Percentiles rank a stretch among this genome's conserved stretches.
Conservation (phyloP, 345 rosid species). For the Durio zibethinus region DNA sequence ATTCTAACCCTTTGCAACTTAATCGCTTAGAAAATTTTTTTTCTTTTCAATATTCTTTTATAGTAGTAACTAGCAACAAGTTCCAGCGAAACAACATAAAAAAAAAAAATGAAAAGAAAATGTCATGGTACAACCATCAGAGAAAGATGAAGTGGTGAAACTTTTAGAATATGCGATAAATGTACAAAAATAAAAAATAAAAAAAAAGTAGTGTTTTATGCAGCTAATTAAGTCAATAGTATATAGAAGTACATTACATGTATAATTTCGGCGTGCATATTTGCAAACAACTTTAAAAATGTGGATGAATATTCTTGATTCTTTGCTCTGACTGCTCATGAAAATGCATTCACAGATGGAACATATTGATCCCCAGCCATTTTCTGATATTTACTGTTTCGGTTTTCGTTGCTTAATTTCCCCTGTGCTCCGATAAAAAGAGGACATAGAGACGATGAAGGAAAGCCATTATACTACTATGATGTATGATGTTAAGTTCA, state of each 20-base stretch:
- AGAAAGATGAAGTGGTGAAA: not conserved
- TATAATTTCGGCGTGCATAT: too few species aligned
- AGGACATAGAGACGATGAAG: too few species aligned
- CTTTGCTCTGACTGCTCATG: not conserved
- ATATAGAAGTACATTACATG: too few species aligned
- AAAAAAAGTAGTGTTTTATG: too few species aligned
- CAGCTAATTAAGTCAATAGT: too few species aligned
- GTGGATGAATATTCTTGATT: too few species aligned
- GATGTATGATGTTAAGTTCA: too few species aligned
- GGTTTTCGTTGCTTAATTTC: not conserved
- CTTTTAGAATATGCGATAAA: too few species aligned
- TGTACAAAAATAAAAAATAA: not conserved
- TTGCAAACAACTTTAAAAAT: too few species aligned
- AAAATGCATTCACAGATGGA: not conserved
- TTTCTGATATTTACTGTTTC: too few species aligned
- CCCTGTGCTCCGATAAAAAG: not conserved
- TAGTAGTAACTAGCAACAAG: not conserved
- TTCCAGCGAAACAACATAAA: not conserved
- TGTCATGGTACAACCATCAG: not conserved
- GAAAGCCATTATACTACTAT: too few species aligned
- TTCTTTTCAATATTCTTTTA: too few species aligned
- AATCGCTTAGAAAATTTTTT: not conserved
- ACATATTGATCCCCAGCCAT: not conserved
- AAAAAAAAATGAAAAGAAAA: not conserved
- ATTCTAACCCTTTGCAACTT: not conserved